These are phyloP conservation scores for Lachancea quebecensis DNA, from an alignment of 805 yeast species.

Conservation along the genomic window DNA sequence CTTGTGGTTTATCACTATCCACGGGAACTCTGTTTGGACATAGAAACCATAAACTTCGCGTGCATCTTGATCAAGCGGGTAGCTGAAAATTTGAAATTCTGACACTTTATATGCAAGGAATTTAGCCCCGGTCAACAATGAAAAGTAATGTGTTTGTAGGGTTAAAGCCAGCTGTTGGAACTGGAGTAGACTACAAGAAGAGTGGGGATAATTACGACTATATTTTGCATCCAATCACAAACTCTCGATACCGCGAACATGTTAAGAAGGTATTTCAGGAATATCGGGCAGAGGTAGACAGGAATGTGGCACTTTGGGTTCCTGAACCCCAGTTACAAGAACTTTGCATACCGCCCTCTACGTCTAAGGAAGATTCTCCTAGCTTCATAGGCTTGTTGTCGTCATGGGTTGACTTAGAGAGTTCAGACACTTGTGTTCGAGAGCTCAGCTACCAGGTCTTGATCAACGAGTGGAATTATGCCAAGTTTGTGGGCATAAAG, in stretches of 20 bases:
- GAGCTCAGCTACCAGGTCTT: conserved; percentile 52
- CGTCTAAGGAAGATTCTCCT: conserved; percentile 8
- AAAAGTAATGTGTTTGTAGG: conserved; percentile 37
- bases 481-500: conserved; percentile 50
- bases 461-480: conserved; percentile 51
- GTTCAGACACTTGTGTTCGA: conserved; percentile 41
- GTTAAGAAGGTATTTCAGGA: conserved; percentile 35
- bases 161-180: conserved; percentile 38
- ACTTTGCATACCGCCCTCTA: conserved; percentile 28
- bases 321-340: conserved; percentile 31
- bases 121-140: conserved; percentile 1
- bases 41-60: too few species aligned
- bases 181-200: conserved; percentile 28
- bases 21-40: too few species aligned
- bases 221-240: conserved; percentile 49
- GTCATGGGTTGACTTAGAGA: conserved; percentile 66
- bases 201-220: conserved; percentile 38
- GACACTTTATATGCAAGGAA: neutral
- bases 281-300: conserved; percentile 19
- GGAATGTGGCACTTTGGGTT: conserved; percentile 15
- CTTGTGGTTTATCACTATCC: too few species aligned
- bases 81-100: neutral
- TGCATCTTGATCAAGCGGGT: neutral
- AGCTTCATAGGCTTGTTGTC: conserved; percentile 50
- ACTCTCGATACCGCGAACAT: conserved; percentile 40